Evolutionary conservation across 441 rosid genomes (phyloP), one percentile per base, ranked within the genome.

Genomic region (Daphne laureola): DNA sequence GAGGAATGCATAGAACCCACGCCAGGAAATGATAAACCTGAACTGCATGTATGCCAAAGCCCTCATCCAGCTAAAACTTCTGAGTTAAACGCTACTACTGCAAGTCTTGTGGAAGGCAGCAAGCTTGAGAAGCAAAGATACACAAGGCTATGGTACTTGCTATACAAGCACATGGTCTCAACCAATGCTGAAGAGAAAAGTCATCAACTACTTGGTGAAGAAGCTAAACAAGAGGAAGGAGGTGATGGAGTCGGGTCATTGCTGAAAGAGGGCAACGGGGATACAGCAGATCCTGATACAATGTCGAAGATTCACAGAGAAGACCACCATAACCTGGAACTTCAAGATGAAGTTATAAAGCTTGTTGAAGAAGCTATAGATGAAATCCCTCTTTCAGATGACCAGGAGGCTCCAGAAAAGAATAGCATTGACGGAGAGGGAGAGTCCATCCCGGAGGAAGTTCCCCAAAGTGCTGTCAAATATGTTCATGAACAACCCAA

Each of bases 321-420:
- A 59, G 78, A 63, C 51, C 51, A 50, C 23, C 72, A 43, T 67
- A 72, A 55, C 56, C 61, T 67, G 48, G 70, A 76, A 56, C 65
- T 67, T 71, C 70, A 80, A 64, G 74, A 60, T 0, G 90, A 86
- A 80, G 89, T 90, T 56, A 78, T 93, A 63, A 85, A 80, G 67
- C 76, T 93, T 46, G 79, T 93, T 27, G 95, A 89, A 73, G 80
- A 93, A 59, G 96, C 95, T 51, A 85, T 90, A n/a, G 96, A 93
- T 72, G 87, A 76, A 66, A 87, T 87, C 54, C 71, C 77, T 49
- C 73, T 90, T 65, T 84, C 81, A 43, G 92, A 79, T 49, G 64
- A 64, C 12, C 56, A 53, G 67, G 54, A 63, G 50, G 42, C 58
- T 54, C 45, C 55, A 4, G 56, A 62, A 59, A 70, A 63, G 63